Evolutionary conservation across 306 rosid genomes (phyloP).

Genomic region (Quercus robur): DNA sequence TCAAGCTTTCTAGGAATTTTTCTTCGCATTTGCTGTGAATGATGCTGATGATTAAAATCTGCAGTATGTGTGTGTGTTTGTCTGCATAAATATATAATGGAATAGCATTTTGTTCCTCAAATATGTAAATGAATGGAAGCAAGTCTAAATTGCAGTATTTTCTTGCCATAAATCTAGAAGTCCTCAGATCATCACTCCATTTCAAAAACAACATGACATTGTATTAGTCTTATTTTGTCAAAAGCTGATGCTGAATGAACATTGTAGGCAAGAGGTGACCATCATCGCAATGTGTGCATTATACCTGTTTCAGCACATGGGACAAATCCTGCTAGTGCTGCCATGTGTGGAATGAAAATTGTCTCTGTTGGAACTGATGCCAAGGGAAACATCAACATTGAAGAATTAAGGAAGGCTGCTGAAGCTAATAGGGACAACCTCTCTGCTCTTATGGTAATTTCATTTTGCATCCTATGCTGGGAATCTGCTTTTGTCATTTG

Average conservation of each 20-base stretch:
- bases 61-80: not conserved
- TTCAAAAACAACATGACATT: not conserved
- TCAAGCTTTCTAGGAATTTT: not conserved
- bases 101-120: not conserved
- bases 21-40: not conserved
- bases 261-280: conserved; percentile 88
- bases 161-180: conserved; percentile 9
- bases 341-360: conserved; percentile 99
- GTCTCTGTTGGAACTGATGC: conserved; percentile 98
- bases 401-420: conserved; percentile 92
- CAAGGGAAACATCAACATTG: conserved; percentile 91
- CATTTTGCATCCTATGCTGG: conserved; percentile 18
- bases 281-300: conserved; percentile 91
- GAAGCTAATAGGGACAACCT: conserved; percentile 76
- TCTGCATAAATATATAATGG: not conserved
- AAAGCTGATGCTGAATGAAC: conserved; percentile 17
- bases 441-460: conserved; percentile 85
- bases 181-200: not conserved
- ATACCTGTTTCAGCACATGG: conserved; percentile 99
- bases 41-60: not conserved
- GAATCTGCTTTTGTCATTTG: not conserved
- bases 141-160: not conserved
- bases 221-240: conserved; percentile 3
- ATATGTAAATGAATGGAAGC: not conserved
- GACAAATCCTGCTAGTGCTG: conserved; percentile 99